Base-by-base conservation (phyloP, 805 yeast genomes). In the Aciculoconidium aculeatum region DNA sequence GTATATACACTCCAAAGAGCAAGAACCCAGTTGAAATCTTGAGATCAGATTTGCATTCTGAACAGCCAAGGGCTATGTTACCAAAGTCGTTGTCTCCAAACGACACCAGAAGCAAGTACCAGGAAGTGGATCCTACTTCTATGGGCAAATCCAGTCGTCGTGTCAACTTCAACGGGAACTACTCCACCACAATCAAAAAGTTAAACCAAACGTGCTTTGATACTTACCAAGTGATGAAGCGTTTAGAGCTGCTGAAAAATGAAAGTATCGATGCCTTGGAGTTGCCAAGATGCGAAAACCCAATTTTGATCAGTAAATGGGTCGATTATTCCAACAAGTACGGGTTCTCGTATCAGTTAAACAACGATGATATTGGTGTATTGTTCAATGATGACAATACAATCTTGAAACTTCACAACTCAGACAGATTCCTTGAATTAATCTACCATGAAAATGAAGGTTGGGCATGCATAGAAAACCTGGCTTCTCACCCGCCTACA, bases 321-420 rank as follows among this genome's bases (percentile, higher is more conserved):
- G 97, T 94, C 16, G 99, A 92, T 53, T 92, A 90, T 53, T 82
- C 96, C 15, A 87, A 88, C 60, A 86, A 82, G 54, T 94, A 90
- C 56, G 98, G 98, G 1, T 80, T 92, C 50, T 84, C 96, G 4
- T 92, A 90, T 54, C 95, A 92, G 51, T 62, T 92, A 34, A 83
- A 90, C 12, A 82, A 87, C 25, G 92, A 90, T 36, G 83, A 82
- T 41, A 83, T 86, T 42, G 97, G 96, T 12, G 95, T 88, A 9
- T 64, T 83, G 35, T 90, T 88, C 61, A 84, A 85, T 42, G 90
- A 85, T 45, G 82, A 84, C 11, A 78, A 82, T 34, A 80, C 95
- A 4, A 75, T 92, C 42, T 67, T 90, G 35, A 79, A 85, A 55
- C 64, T 79, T 44, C 69, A 71, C 32, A 76, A 77, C 53, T 66